phyloP scores from a whole-genome alignment of 208 protist genomes.

The Acanthamoeba healyi region DNA sequence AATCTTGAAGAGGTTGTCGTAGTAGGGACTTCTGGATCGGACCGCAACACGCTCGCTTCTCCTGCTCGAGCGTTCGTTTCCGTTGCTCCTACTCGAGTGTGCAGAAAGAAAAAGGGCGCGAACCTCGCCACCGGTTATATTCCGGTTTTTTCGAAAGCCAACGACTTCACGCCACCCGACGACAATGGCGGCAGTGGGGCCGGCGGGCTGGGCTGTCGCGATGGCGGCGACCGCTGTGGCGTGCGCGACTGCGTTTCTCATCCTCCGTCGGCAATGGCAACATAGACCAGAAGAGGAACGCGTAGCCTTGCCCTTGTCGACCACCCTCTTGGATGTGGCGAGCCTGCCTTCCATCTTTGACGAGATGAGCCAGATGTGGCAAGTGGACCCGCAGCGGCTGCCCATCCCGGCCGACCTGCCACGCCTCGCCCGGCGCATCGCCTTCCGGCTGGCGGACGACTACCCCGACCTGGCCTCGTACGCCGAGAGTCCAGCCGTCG shows the following conservation, averaged over 20 bases:
- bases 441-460: background rate
- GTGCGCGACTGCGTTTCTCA: background rate
- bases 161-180: too few relatives aligned
- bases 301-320: background rate
- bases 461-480: background rate
- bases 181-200: too few relatives aligned
- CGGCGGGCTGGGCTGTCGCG: background rate
- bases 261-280: background rate
- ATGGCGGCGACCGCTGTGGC: background rate
- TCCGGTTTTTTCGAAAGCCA: too few relatives aligned
- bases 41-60: too few relatives aligned
- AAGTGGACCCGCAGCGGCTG: background rate
- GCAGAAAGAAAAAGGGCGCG: too few relatives aligned
- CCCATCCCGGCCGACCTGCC: constrained; percentile 60
- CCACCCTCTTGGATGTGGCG: background rate
- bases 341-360: constrained; percentile 5
- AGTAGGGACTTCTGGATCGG: too few relatives aligned
- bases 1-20: too few relatives aligned
- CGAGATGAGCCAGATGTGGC: constrained; percentile 38
- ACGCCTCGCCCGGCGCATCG: constrained; percentile 16
- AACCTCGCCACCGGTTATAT: too few relatives aligned
- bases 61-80: too few relatives aligned
- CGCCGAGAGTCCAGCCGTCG: background rate
- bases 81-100: too few relatives aligned
- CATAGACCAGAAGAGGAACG: too few relatives aligned